Evolutionary conservation across 768 basidiomycete species (phyloP).

Genomic region (Lentinus tigrinus): DNA sequence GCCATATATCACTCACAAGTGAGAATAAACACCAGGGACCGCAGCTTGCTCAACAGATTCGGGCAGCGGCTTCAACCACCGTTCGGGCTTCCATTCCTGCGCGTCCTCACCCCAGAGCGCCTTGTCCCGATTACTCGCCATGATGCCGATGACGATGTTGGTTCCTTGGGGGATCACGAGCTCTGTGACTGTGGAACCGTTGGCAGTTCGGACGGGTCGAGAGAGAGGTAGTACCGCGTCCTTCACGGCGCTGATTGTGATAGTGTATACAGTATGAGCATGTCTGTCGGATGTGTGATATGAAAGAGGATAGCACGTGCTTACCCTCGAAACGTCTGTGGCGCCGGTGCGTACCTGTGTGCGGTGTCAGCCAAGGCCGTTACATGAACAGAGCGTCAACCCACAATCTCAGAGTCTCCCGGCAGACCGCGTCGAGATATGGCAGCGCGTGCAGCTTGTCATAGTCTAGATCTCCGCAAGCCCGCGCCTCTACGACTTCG

Average conservation of each 20-base stretch:
- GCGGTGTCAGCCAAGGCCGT: not conserved
- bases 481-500: conserved; percentile 20
- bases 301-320: not conserved
- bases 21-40: conserved; percentile 25
- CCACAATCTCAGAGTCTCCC: conserved; percentile 54
- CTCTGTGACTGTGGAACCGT: conserved; percentile 38
- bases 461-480: conserved; percentile 8
- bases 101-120: conserved; percentile 62
- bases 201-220: conserved; percentile 41
- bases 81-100: conserved; percentile 57
- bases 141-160: conserved; percentile 41
- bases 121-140: conserved; percentile 48
- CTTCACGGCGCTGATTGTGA: conserved; percentile 33
- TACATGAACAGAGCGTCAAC: not conserved
- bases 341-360: conserved; percentile 44
- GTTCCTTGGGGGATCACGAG: conserved; percentile 50
- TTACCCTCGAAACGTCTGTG: conserved; percentile 29
- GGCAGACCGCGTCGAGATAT: conserved; percentile 64
- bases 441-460: conserved; percentile 37
- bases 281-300: not conserved
- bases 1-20: conserved; percentile 12
- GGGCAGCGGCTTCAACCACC: conserved; percentile 49
- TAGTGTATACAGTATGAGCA: no score
- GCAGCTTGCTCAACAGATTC: conserved; percentile 13
- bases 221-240: conserved; percentile 64